Evolutionary conservation across 2,329 filamentous ascomycete genomes (phyloP).

Genomic region (Aureobasidium sp.): DNA sequence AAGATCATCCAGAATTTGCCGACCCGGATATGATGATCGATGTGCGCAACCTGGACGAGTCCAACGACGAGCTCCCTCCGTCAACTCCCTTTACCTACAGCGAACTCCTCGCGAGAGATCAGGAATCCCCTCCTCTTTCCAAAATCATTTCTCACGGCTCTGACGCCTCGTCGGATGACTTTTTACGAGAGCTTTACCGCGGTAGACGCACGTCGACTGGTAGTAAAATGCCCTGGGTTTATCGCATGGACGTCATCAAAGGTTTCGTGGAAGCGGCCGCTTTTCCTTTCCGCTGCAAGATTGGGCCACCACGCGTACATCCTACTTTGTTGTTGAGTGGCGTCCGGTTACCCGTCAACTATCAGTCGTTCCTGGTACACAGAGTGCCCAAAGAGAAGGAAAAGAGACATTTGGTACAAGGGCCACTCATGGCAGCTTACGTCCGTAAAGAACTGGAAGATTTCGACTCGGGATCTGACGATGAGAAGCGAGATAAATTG

Average conservation of each 20-base stretch:
- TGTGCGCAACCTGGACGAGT: conserved; percentile 1
- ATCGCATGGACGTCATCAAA: conserved; percentile 49
- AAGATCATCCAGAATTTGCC: conserved; percentile 2
- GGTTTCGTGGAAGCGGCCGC: conserved; percentile 51
- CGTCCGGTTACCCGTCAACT: conserved; percentile 48
- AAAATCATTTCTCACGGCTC: conserved; percentile 9
- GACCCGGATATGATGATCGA: conserved; percentile 12
- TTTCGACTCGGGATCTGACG: conserved; percentile 40
- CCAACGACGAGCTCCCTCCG: neutral
- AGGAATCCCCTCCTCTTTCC: conserved; percentile 1
- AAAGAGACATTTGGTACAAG: conserved; percentile 50
- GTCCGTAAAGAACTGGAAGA: conserved; percentile 47
- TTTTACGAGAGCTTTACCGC: conserved; percentile 39
- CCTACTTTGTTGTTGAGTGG: conserved; percentile 38
- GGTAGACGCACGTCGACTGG: conserved; percentile 53
- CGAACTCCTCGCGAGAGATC: conserved; percentile 13
- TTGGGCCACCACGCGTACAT: conserved; percentile 36
- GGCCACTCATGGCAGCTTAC: conserved; percentile 51
- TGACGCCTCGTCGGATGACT: conserved; percentile 15
- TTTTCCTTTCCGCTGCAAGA: conserved; percentile 52
- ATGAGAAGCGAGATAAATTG: conserved; percentile 23
- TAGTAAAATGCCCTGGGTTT: conserved; percentile 51
- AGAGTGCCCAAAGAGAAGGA: conserved; percentile 49
- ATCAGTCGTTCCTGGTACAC: conserved; percentile 50
- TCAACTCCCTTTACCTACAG: conserved; percentile 1